Evolutionary conservation across 2,329 filamentous ascomycete genomes (phyloP).

Genomic region (Zasmidium citrigriseum): DNA sequence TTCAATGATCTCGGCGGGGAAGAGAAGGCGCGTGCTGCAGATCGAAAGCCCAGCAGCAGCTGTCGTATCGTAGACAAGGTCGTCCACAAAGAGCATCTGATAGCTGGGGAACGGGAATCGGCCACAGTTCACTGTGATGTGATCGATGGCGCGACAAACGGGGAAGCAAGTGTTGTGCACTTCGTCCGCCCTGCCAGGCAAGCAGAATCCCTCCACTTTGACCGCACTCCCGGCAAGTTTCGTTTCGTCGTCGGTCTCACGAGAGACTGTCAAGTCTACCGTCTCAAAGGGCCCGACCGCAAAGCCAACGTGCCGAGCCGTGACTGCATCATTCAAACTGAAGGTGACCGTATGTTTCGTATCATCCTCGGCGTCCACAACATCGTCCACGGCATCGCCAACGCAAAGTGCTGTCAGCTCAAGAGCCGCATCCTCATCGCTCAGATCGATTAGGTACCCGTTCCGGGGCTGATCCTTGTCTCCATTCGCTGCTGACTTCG

Average conservation of each 20-base stretch:
- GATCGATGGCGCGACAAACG: constrained; percentile 84
- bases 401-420: constrained; percentile 92
- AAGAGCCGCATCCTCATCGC: constrained; percentile 79
- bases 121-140: constrained; percentile 83
- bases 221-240: constrained; percentile 85
- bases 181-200: constrained; percentile 79
- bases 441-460: constrained; percentile 47
- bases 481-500: constrained; percentile 9
- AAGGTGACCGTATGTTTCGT: constrained; percentile 89
- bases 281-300: constrained; percentile 93
- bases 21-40: constrained; percentile 82
- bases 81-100: constrained; percentile 92
- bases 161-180: constrained; percentile 85
- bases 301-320: constrained; percentile 89
- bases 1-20: constrained; percentile 82
- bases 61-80: constrained; percentile 73
- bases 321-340: constrained; percentile 70
- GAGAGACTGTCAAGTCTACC: constrained; percentile 78
- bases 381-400: constrained; percentile 81
- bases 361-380: constrained; percentile 72
- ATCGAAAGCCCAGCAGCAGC: constrained; percentile 82
- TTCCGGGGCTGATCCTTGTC: constrained; percentile 36
- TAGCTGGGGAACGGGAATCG: constrained; percentile 90
- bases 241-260: constrained; percentile 88
- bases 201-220: constrained; percentile 86